Conservation (phyloP, 1,139 yeast species). For the Saccharomyces hybrid region DNA sequence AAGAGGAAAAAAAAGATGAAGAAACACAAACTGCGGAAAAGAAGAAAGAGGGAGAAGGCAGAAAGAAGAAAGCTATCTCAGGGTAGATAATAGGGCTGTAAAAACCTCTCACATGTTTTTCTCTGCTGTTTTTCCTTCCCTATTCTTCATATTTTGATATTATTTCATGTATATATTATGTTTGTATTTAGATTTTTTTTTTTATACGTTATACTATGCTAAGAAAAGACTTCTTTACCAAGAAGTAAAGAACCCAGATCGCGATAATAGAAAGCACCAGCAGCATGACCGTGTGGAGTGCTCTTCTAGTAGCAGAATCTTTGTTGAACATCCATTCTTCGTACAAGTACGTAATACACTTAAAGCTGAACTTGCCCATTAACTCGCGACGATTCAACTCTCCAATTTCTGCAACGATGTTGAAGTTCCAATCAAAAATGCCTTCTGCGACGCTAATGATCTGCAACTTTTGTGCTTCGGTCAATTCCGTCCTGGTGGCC, state of each 20-base stretch:
- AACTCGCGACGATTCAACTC: conserved; percentile 51
- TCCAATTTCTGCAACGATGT: conserved; percentile 59
- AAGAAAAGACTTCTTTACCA: conserved; percentile 6
- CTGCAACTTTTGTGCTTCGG: conserved; percentile 63
- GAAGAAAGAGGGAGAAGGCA: conserved; percentile 45
- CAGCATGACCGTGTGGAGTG: conserved; percentile 11
- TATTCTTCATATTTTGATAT: neutral
- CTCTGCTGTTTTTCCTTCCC: neutral
- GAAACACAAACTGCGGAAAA: conserved; percentile 64
- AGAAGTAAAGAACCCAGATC: conserved; percentile 11
- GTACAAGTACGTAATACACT: conserved; percentile 35
- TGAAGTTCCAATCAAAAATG: conserved; percentile 57
- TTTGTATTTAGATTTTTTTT: neutral
- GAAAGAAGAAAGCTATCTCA: conserved; percentile 30
- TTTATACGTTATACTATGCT: conserved; percentile 4
- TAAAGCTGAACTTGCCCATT: conserved; percentile 50
- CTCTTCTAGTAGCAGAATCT: conserved; percentile 14
- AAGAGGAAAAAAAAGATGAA: conserved; percentile 67
- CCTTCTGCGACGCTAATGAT: conserved; percentile 61
- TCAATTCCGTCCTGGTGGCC: conserved; percentile 57
- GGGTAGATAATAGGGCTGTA: conserved; percentile 20
- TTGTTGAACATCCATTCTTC: conserved; percentile 29
- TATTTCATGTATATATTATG: conserved; percentile 9
- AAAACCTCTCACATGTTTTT: too few species aligned
- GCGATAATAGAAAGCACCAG: conserved; percentile 11